These are phyloP conservation scores for Zizania palustris DNA, from an alignment of 202 grass and related monocot genomes.

Conservation along the genomic window DNA sequence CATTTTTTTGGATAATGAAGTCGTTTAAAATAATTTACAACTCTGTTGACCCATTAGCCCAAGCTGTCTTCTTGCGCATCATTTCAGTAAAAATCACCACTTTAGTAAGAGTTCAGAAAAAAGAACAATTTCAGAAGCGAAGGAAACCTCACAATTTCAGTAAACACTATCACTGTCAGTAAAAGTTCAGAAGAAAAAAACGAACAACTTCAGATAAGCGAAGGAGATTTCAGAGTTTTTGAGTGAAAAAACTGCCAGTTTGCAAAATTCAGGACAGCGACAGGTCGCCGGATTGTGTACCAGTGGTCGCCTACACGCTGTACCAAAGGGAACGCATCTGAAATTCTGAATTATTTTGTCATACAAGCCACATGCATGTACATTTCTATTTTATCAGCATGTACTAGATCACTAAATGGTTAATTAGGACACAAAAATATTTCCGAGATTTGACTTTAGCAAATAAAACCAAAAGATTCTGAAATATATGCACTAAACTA, in stretches of 20 bases:
- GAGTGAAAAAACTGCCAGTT: not conserved
- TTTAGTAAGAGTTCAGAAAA: not conserved
- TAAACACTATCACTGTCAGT: not conserved
- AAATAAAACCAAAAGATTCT: constrained; percentile 23
- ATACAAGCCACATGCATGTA: constrained; percentile 23
- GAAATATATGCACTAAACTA: not conserved
- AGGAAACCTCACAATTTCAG: not conserved
- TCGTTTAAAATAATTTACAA: not conserved
- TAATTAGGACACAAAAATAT: not conserved
- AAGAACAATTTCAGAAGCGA: not conserved
- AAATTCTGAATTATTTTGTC: not conserved
- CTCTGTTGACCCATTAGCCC: not conserved
- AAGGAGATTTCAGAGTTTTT: not conserved
- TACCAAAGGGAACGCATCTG: not conserved
- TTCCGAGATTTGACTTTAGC: constrained; percentile 21
- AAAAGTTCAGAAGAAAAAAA: no score
- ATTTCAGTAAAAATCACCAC: not conserved
- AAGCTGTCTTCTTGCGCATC: no score
- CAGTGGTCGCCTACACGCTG: not conserved
- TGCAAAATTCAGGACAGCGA: not conserved
- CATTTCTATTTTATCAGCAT: not conserved
- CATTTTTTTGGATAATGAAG: not conserved
- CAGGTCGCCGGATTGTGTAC: not conserved
- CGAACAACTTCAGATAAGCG: no score
- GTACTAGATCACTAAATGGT: not conserved